phyloP scores from a whole-genome alignment of 257 asterid genomes.

The Linaria vulgaris region DNA sequence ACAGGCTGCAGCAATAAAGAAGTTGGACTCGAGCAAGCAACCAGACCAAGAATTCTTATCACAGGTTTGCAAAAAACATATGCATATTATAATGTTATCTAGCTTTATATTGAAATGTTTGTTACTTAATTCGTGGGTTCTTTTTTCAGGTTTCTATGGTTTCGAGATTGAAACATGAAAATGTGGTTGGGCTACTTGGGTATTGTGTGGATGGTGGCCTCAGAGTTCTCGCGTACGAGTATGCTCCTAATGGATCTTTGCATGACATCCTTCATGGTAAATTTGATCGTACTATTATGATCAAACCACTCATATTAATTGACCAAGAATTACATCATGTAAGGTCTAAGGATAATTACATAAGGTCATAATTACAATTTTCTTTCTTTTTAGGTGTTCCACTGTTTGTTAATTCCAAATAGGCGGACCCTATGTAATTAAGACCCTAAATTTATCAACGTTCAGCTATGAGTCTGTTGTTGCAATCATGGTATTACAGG shows the following conservation, averaged over 20 bases:
- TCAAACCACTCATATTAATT: not conserved
- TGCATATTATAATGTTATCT: not conserved
- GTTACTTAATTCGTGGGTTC: not conserved
- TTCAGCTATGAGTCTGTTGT: too few species aligned
- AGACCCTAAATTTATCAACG: too few species aligned
- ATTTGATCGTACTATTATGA: not conserved
- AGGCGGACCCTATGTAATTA: too few species aligned
- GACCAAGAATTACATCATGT: too few species aligned
- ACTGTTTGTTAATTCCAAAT: too few species aligned
- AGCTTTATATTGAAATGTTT: not conserved
- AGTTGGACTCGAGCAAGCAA: constrained; percentile 23
- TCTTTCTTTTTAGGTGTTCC: too few species aligned
- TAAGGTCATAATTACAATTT: too few species aligned
- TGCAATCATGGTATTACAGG: too few species aligned
- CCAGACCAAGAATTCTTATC: constrained; percentile 26
- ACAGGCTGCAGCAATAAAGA: constrained; percentile 28
- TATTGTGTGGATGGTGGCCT: constrained; percentile 49
- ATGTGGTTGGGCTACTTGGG: constrained; percentile 53
- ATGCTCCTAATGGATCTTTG: constrained; percentile 56
- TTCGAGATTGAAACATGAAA: constrained; percentile 50
- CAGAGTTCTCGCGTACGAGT: constrained; percentile 55
- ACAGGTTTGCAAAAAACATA: constrained; percentile 25
- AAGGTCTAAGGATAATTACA: too few species aligned
- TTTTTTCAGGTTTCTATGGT: constrained; percentile 46
- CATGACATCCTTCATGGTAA: constrained; percentile 63